Evolutionary conservation across 2,329 filamentous ascomycete species (phyloP).

Genomic region (Xylariales sp.): DNA sequence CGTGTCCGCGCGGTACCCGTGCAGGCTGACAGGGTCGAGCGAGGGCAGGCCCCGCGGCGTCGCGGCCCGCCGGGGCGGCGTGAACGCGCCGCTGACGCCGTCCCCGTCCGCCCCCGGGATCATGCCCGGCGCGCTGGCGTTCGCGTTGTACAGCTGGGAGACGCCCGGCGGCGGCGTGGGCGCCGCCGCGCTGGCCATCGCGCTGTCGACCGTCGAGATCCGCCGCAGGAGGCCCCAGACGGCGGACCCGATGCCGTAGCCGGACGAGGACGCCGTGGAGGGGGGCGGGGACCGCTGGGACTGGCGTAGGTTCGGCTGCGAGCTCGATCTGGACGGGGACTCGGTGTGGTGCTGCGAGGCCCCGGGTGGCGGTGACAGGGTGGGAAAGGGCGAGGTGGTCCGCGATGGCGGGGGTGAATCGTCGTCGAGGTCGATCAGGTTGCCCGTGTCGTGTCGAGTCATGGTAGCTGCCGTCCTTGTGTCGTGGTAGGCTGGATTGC

Average conservation of each 20-base stretch:
- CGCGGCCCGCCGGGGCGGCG: slow-evolving; percentile 45
- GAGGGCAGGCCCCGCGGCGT: slow-evolving; percentile 80
- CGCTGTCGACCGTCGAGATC: slow-evolving; percentile 64
- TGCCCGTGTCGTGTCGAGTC: slow-evolving; percentile 43
- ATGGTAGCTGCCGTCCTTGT: slow-evolving; percentile 32
- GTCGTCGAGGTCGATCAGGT: slow-evolving; percentile 48
- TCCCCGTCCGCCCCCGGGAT: slow-evolving; percentile 49
- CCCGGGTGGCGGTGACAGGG: slow-evolving; percentile 18
- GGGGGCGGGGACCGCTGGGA: slow-evolving; percentile 26
- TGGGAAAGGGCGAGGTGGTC: slow-evolving; percentile 41
- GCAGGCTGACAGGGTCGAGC: slow-evolving; percentile 80
- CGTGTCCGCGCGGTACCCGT: slow-evolving; percentile 73
- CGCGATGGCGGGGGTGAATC: slow-evolving; percentile 45
- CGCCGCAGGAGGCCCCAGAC: slow-evolving; percentile 73
- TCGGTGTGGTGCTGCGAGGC: slow-evolving; percentile 26
- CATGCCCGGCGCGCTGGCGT: slow-evolving; percentile 34
- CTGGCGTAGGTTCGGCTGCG: slow-evolving; percentile 7
- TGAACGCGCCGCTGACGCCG: slow-evolving; percentile 69
- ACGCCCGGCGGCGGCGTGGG: too few species aligned
- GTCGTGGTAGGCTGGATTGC: not conserved
- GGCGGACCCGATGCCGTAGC: slow-evolving; percentile 47
- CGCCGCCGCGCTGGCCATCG: slow-evolving; percentile 12
- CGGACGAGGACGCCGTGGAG: slow-evolving; percentile 28
- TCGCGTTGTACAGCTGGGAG: not conserved
- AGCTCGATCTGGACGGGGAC: slow-evolving; percentile 1